Base-by-base conservation (phyloP, 192 early-diverging fungal species). In the Entomortierella lignicola region DNA sequence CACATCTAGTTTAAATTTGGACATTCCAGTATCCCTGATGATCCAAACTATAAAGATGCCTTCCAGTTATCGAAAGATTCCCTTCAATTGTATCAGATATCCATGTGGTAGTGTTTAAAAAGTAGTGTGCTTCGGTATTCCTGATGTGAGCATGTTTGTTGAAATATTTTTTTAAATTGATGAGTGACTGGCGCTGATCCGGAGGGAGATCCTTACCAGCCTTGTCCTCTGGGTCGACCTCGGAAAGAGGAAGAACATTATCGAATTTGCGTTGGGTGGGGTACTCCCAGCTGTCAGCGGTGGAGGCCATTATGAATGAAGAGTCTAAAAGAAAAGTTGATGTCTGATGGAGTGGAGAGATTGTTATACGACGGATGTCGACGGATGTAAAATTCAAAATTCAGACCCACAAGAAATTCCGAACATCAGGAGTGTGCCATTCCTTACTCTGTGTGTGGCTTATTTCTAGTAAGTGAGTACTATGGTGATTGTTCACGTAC, bases 281-380 rank as follows among this genome's bases (percentile, higher is more conserved):
- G 75, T 79, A 79, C 62, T 79, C 75, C 75, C 75, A 79, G 57
- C 66, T 69, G 55, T 79, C 75, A 70, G 75, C 67, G 48, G 72
- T 66, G 63, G 75, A 58, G 52, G 75, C 48, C 75, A 79, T 79
- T 17, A 27, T 48, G 34, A 44, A 26, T 54, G 2, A 25, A 54
- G 18, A 54, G 52, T 27, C 26, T 54, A 15, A 26, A 8, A 2
- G 4, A 54, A 47, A 47, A 12, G 44, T 11, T 47, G 44, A n/a
- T n/a, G n/a, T n/a, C 20, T 50, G 34, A 37, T 54, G 66, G n/a
- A 67, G 66, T 68, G 55, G 55, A 59, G 55, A 67, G 55, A 58
- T 47, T 59, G 57, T 20, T 25, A 47, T 42, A 37, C 5, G 44
- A 47, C 21, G 57, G 39, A 42, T 59, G 34, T 39, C 13, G 55